phyloP scores from a whole-genome alignment of 2,329 filamentous ascomycete species.

The Sclerotinia glacialis region DNA sequence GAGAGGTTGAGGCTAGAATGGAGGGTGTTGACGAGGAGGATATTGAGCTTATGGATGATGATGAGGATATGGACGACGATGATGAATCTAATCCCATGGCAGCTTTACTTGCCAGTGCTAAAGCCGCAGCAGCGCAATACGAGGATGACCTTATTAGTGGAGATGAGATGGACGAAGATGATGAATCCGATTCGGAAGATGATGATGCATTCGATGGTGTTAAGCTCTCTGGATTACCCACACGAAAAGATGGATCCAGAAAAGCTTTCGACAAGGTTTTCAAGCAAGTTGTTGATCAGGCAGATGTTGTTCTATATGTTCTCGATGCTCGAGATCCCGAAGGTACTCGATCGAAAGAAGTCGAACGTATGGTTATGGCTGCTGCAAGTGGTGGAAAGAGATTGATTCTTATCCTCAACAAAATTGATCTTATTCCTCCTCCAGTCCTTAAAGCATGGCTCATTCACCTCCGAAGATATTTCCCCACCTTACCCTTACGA shows the following conservation, averaged over 20 bases:
- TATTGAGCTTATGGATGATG: slow-evolving; percentile 50
- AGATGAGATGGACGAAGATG: slow-evolving; percentile 56
- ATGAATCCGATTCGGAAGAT: slow-evolving; percentile 47
- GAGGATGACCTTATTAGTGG: slow-evolving; percentile 49
- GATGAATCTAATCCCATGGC: slow-evolving; percentile 84
- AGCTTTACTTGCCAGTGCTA: slow-evolving; percentile 81
- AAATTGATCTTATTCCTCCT: slow-evolving; percentile 86
- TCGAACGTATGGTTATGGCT: slow-evolving; percentile 90
- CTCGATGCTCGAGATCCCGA: slow-evolving; percentile 89
- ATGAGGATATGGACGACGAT: slow-evolving; percentile 56
- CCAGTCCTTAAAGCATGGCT: slow-evolving; percentile 83
- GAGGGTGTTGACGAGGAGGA: slow-evolving; percentile 47
- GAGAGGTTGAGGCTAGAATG: slow-evolving; percentile 46
- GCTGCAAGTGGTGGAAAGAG: slow-evolving; percentile 79
- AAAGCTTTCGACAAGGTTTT: slow-evolving; percentile 94
- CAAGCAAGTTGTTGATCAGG: slow-evolving; percentile 84
- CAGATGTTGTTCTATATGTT: slow-evolving; percentile 90
- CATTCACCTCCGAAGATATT: slow-evolving; percentile 77
- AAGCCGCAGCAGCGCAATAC: slow-evolving; percentile 73
- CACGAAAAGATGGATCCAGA: slow-evolving; percentile 63
- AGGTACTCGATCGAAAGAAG: slow-evolving; percentile 83
- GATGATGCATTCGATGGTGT: slow-evolving; percentile 50
- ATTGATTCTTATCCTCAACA: slow-evolving; percentile 89
- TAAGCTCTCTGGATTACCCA: slow-evolving; percentile 52
- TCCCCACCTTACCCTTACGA: slow-evolving; percentile 85